Conservation (phyloP, 2,329 filamentous ascomycete genomes). For the Botrytis byssoidea region DNA sequence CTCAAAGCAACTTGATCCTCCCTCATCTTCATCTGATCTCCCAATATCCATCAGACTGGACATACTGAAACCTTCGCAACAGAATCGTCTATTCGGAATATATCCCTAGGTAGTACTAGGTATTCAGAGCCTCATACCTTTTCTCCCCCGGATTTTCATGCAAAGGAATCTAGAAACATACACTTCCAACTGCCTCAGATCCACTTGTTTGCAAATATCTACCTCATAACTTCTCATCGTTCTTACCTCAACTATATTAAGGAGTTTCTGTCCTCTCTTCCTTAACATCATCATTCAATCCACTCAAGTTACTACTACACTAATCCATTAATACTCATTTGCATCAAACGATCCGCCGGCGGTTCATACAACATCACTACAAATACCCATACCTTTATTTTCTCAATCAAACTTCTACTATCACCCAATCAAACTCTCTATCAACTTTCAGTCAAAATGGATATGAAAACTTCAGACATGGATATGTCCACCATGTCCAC, state of each 20-base stretch:
- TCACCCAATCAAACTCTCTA: constrained; percentile 8
- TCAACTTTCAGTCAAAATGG: constrained; percentile 19
- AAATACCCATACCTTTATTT: constrained; percentile 1
- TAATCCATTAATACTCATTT: constrained; percentile 2
- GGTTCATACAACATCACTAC: constrained; percentile 11
- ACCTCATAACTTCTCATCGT: constrained; percentile 29
- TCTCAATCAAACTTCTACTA: neutral
- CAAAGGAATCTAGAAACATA: constrained; percentile 18
- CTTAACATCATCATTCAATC: neutral
- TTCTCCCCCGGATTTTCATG: constrained; percentile 7
- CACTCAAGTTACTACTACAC: neutral
- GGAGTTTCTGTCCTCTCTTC: constrained; percentile 7
- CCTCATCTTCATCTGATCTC: neutral
- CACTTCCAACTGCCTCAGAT: constrained; percentile 15
- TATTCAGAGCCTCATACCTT: constrained; percentile 5
- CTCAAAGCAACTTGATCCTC: neutral
- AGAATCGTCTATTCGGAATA: neutral
- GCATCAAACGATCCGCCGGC: constrained; percentile 13
- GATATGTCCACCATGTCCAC: constrained; percentile 25
- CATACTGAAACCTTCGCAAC: constrained; percentile 15
- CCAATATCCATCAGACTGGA: neutral
- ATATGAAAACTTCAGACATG: constrained; percentile 24
- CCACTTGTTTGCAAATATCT: constrained; percentile 21
- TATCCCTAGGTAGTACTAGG: neutral
- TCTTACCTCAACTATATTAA: constrained; percentile 13